Base-by-base conservation (phyloP, 345 rosid species). In the Euphorbia lathyris region DNA sequence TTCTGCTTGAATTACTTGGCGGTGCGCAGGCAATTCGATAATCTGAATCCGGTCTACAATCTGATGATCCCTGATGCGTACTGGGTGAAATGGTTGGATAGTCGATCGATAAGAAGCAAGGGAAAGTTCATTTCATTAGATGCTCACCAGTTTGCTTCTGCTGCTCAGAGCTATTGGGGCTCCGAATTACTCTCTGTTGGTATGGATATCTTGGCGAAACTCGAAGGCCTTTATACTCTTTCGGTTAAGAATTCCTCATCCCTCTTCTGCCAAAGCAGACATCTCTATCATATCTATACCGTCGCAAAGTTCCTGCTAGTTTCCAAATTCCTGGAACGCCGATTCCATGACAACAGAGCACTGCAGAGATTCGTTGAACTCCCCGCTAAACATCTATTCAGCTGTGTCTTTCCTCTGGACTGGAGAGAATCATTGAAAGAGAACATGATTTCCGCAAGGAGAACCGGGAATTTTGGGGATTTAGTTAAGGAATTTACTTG, bases 1-100 rank as follows among this genome's bases (percentile, higher is more conserved):
- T 86, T 86, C 76, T 83, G 86, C 68, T 40, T 83, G 68, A 74
- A 81, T 47, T 86, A 81, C 78, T 72, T 84, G 58, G 88, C 85
- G 3, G 85, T 83, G 17, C 69, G 75, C 72, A 79, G 70, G 72
- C 72, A 73, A 22, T 9, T 30, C 38, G 55, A 59, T 38, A 58
- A 48, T 75, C 17, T 6, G 27, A 69, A 45, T 5, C 6, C 67
- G 40, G 59, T 60, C 23, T 86, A 66, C 81, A 30, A 65, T 69
- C 67, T 84, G 50, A n/a, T 77, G 64, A 79, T 76, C 55, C 53
- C 78, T 29, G 67, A 77, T 63, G 79, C 83, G 61, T 66, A 77
- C 8, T 83, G 88, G 86, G 68, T 68, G 29, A 65, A 63, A 66
- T 51, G 72, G 9, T 22, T 81, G 29, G 67, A 65, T 14, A 29